Base-by-base conservation (phyloP, 2,329 filamentous ascomycete species). In the Aaosphaeria pasadenensis region DNA sequence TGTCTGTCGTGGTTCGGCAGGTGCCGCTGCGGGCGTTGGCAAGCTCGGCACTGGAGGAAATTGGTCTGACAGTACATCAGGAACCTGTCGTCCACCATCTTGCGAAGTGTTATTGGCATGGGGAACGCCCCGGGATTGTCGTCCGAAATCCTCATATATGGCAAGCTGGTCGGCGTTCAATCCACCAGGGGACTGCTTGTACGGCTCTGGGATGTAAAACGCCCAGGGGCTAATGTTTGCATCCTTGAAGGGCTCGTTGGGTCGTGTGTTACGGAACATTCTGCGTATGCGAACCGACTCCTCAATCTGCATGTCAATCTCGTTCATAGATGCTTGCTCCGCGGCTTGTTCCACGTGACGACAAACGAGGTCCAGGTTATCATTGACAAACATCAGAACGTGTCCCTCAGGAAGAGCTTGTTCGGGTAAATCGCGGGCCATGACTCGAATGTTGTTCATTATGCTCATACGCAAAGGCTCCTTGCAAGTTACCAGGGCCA, bases 361-460 rank as follows among this genome's bases (percentile, higher is more conserved):
- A 65, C 94, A 97, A 42, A 95, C 92, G 38, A 91, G 81, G 59
- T 99, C 94, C 30, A 99, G 80, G 67, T 99, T 99, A 56, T 95
- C 92, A 69, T 97, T 99, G 52, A 99, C 92, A 71, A 95, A 97
- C 89, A 99, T 96, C 48, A 97, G 83, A 52, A 99, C 94, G 31
- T 94, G 89, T 5, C 94, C 94, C 72, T 99, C 94, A 0, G 94
- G 90, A 52, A 99, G 80, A 11, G 89, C 88, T 59, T 86, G 83
- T 45, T 84, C 80, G 2, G 79, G 79, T 38, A 82, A 74, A 44
- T 82, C 80, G 48, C 80, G 76, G 45, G 89, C 87, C 46, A 89
- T 85, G 35, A 95, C 80, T n/a, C 94, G 87, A 69, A 99, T 91
- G 66, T 97, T 95, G 72, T 97, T 99, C 46, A 88, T 95, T 71